These are phyloP conservation scores for Postia placenta DNA, from an alignment of 768 basidiomycete species.

Conservation along the genomic window DNA sequence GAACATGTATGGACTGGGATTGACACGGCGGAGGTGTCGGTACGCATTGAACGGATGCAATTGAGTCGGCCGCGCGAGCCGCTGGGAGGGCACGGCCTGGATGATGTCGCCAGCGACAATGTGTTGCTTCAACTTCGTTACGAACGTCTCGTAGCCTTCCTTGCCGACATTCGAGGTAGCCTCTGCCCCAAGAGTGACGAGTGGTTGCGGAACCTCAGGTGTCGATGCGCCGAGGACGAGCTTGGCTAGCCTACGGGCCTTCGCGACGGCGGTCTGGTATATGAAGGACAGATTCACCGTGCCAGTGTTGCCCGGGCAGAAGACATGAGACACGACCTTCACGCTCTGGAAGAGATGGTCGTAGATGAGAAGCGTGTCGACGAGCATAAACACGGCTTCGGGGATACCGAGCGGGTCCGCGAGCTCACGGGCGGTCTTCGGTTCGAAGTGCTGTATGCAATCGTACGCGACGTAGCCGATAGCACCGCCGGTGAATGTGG, in stretches of 20 bases:
- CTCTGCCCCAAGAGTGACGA: conserved; percentile 58
- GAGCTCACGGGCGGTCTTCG: conserved; percentile 74
- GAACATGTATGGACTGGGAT: conserved; percentile 99
- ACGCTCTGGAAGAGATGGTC: conserved; percentile 95
- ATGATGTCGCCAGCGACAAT: conserved; percentile 97
- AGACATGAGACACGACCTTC: conserved; percentile 95
- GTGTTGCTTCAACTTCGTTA: conserved; percentile 88
- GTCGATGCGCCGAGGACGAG: conserved; percentile 45
- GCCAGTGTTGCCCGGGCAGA: conserved; percentile 66
- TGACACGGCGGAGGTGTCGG: conserved; percentile 86
- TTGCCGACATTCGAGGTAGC: conserved; percentile 89
- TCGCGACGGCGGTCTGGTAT: conserved; percentile 83
- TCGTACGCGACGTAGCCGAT: conserved; percentile 98
- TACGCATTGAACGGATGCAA: conserved; percentile 98
- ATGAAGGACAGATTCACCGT: conserved; percentile 69
- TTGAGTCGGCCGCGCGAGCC: conserved; percentile 75
- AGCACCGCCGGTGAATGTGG: conserved; percentile 95
- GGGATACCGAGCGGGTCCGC: conserved; percentile 83
- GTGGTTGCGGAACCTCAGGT: conserved; percentile 63
- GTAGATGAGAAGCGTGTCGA: conserved; percentile 92
- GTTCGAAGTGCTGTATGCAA: conserved; percentile 94
- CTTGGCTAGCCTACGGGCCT: conserved; percentile 78
- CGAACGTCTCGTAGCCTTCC: conserved; percentile 85
- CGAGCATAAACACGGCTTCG: conserved; percentile 94
- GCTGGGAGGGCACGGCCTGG: conserved; percentile 95